Percentiles rank a stretch among this genome's conserved stretches.
Evolutionary conservation across 1,139 yeast species (phyloP).

Genomic region (Wickerhamomyces sp.): DNA sequence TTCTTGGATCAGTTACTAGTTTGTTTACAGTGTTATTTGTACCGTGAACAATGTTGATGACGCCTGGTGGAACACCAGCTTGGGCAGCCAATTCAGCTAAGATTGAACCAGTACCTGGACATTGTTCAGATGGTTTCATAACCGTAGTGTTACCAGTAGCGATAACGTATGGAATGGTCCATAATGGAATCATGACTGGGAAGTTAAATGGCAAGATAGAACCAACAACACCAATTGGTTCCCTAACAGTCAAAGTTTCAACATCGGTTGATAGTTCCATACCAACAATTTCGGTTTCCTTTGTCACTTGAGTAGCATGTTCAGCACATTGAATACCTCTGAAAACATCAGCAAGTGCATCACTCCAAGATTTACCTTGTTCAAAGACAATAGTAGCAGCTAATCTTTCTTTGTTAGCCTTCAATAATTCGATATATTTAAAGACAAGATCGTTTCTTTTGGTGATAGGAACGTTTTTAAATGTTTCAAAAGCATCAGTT

Average conservation of each 20-base stretch:
- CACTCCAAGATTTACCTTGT: conserved; percentile 77
- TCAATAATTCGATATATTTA: conserved; percentile 63
- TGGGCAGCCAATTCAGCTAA: conserved; percentile 69
- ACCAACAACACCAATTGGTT: conserved; percentile 60
- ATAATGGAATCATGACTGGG: conserved; percentile 85
- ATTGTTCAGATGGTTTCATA: conserved; percentile 74
- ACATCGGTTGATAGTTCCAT: conserved; percentile 71
- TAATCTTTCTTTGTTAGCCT: conserved; percentile 64
- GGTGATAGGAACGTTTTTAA: conserved; percentile 58
- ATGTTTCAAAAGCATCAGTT: conserved; percentile 52
- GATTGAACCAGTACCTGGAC: conserved; percentile 76
- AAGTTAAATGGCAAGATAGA: conserved; percentile 71
- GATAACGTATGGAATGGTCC: conserved; percentile 73
- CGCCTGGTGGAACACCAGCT: conserved; percentile 81
- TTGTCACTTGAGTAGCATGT: conserved; percentile 52
- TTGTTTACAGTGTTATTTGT: conserved; percentile 73
- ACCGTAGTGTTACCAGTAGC: conserved; percentile 79
- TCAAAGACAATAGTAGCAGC: conserved; percentile 72
- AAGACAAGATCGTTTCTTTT: conserved; percentile 75
- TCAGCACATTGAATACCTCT: conserved; percentile 84
- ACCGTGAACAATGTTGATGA: conserved; percentile 72
- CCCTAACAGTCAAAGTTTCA: conserved; percentile 77
- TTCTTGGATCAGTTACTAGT: conserved; percentile 69
- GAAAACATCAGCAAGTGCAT: conserved; percentile 75
- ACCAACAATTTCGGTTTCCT: conserved; percentile 60